Evolutionary conservation across 768 basidiomycete species (phyloP).

Genomic region (Amanita jacksonii): DNA sequence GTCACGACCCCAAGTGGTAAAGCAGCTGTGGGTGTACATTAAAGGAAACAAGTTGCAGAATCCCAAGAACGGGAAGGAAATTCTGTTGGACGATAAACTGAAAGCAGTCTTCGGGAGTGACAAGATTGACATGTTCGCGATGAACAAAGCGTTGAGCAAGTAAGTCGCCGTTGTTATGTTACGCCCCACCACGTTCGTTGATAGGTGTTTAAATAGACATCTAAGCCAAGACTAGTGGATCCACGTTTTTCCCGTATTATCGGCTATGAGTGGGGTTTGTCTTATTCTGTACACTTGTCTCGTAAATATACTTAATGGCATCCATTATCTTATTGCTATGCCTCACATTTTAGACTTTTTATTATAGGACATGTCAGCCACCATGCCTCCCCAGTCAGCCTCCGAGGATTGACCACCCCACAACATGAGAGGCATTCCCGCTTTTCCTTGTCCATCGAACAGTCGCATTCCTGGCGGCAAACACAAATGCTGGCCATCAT

Average conservation of each 20-base stretch:
- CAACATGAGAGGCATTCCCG: too few species aligned
- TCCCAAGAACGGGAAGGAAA: conserved; percentile 73
- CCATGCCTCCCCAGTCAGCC: too few species aligned
- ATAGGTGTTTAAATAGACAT: background rate
- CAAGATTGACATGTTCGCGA: conserved; percentile 87
- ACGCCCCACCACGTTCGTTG: background rate
- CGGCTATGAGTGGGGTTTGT: too few species aligned
- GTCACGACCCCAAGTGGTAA: conserved; percentile 86
- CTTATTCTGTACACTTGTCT: too few species aligned
- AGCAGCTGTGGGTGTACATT: conserved; percentile 85
- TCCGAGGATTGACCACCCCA: too few species aligned
- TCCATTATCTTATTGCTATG: background rate
- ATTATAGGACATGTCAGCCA: too few species aligned
- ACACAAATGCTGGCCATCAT: too few species aligned
- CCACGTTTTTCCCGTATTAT: background rate
- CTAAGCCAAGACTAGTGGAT: background rate
- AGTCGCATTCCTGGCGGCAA: too few species aligned
- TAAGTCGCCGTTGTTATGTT: conserved; percentile 23
- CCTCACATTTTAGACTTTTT: too few species aligned
- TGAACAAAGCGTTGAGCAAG: conserved; percentile 88
- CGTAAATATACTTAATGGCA: background rate
- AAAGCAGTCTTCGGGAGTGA: conserved; percentile 71
- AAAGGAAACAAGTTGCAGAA: conserved; percentile 78
- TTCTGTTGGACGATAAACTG: conserved; percentile 69
- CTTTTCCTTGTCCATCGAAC: too few species aligned